phyloP scores from a whole-genome alignment of 2,329 filamentous ascomycete genomes.

The Endoconidiophora laricicola region DNA sequence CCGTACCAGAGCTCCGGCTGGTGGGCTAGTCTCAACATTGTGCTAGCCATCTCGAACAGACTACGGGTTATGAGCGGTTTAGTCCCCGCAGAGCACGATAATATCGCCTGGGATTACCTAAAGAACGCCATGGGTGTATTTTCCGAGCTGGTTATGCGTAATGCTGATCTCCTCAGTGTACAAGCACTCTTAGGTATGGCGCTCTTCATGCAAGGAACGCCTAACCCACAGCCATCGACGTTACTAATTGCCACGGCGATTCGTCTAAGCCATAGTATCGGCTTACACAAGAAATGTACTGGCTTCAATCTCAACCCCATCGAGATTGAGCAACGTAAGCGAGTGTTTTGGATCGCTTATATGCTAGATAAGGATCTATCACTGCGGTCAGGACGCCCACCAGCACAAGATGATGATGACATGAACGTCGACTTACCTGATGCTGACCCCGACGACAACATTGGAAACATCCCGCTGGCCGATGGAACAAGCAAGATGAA shows the following conservation, averaged over 20 bases:
- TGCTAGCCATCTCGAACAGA: conserved; percentile 80
- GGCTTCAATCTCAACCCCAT: conserved; percentile 87
- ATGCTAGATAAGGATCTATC: conserved; percentile 49
- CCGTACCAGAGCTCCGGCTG: conserved; percentile 91
- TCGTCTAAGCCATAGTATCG: conserved; percentile 80
- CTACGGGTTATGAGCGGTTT: conserved; percentile 91
- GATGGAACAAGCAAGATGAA: conserved; percentile 90
- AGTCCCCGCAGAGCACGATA: conserved; percentile 77
- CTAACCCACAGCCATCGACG: conserved; percentile 88
- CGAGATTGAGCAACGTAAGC: conserved; percentile 74
- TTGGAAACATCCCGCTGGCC: conserved; percentile 81
- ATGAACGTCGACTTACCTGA: conserved; percentile 96
- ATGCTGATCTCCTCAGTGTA: conserved; percentile 86
- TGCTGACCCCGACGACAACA: conserved; percentile 76
- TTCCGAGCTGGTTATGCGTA: conserved; percentile 84
- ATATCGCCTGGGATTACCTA: conserved; percentile 86
- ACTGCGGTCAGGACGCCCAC: conserved; percentile 40
- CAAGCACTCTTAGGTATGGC: conserved; percentile 89
- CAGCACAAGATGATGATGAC: conserved; percentile 46
- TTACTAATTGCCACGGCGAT: conserved; percentile 84
- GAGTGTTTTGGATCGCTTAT: conserved; percentile 51
- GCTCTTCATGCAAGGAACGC: conserved; percentile 86
- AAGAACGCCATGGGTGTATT: conserved; percentile 95
- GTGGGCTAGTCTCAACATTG: conserved; percentile 96
- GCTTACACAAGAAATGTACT: conserved; percentile 81